A percentile compares a stretch with the other conserved stretches of the same genome.
Conservation (phyloP, 1,284 basidiomycete genomes). For the Polyporus tsugae region DNA sequence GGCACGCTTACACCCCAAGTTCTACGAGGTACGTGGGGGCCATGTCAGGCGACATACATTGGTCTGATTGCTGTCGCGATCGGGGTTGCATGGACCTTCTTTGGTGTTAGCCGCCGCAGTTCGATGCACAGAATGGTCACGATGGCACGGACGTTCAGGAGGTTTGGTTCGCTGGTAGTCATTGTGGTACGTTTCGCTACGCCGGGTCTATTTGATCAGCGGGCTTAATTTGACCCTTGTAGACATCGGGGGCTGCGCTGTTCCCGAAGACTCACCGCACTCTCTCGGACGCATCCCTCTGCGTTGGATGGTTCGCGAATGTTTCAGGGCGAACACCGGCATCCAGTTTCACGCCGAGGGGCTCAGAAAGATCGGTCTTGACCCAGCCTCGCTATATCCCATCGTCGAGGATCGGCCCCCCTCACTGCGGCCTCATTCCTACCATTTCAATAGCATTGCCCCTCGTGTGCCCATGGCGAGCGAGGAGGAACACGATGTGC, state of each 20-base stretch:
- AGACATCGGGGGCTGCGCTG: conserved; percentile 65
- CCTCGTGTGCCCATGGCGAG: conserved; percentile 47
- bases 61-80: no score
- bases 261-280: conserved; percentile 57
- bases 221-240: background rate
- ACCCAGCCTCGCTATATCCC: conserved; percentile 49
- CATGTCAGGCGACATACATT: no score
- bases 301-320: conserved; percentile 73
- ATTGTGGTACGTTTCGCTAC: background rate
- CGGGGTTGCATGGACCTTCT: background rate
- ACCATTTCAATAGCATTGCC: background rate
- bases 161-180: background rate
- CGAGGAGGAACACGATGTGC: conserved; percentile 53
- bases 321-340: conserved; percentile 50
- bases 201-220: background rate
- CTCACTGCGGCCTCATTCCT: background rate
- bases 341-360: conserved; percentile 50
- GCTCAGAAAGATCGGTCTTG: conserved; percentile 57
- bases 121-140: conserved; percentile 20
- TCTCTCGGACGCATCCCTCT: conserved; percentile 66
- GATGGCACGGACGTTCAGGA: background rate
- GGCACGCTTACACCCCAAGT: conserved; percentile 64
- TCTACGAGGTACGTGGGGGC: conserved; percentile 39
- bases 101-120: background rate
- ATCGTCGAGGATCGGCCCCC: conserved; percentile 6